These are phyloP conservation scores for Chloranthus sessilifolius DNA, from an alignment of 164 flowering plant genomes.

Conservation along the genomic window DNA sequence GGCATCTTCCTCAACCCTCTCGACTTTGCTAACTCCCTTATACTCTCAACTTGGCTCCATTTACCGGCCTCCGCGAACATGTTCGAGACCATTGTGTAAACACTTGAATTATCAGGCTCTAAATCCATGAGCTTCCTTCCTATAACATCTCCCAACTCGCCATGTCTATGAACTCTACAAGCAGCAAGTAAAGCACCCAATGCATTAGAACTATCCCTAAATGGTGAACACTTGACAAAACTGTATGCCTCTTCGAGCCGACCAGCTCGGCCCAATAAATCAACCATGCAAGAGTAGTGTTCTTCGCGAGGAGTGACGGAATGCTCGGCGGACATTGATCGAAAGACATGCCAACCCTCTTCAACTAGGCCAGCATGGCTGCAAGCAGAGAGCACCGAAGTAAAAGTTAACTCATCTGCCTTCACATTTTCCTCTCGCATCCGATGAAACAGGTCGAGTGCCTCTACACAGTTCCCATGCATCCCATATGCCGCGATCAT, in stretches of 20 bases:
- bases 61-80: conserved; percentile 41
- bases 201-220: conserved; percentile 23
- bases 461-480: conserved; percentile 36
- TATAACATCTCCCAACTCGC: conserved; percentile 37
- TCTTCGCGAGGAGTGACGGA: conserved; percentile 32
- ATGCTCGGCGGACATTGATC: conserved; percentile 35
- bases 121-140: conserved; percentile 30
- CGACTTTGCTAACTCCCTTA: conserved; percentile 26
- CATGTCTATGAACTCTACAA: conserved; percentile 39
- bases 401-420: conserved; percentile 43
- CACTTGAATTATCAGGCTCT: conserved; percentile 36
- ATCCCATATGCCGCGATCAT: conserved; percentile 44
- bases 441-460: conserved; percentile 27
- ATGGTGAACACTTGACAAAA: conserved; percentile 29
- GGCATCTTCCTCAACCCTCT: conserved; percentile 35
- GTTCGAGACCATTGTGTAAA: conserved; percentile 33
- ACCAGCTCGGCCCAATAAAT: conserved; percentile 61
- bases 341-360: conserved; percentile 42
- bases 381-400: conserved; percentile 45
- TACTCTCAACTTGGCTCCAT: conserved; percentile 38
- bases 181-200: conserved; percentile 50
- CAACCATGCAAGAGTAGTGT: conserved; percentile 64
- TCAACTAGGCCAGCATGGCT: conserved; percentile 61
- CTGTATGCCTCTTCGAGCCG: conserved; percentile 46
- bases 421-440: conserved; percentile 27